A percentile compares a stretch with the other conserved stretches of the same genome.
Conservation (phyloP, 2,329 filamentous ascomycete genomes). For the Aspergillus sp. region DNA sequence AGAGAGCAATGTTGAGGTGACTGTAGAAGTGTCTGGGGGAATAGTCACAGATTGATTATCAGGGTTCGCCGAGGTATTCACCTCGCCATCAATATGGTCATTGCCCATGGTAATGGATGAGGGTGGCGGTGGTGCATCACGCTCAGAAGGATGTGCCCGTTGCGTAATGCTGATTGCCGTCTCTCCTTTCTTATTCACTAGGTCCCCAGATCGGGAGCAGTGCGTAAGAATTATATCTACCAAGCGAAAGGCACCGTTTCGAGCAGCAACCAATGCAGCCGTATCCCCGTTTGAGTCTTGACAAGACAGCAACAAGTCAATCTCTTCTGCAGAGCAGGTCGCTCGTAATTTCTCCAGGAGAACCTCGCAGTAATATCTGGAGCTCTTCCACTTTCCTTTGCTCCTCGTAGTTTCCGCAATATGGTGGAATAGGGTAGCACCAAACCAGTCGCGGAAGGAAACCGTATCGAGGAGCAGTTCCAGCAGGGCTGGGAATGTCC, state of each 20-base stretch:
- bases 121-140: constrained; percentile 64
- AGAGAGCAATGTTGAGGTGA: constrained; percentile 66
- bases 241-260: constrained; percentile 78
- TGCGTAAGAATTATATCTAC: constrained; percentile 67
- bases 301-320: constrained; percentile 75
- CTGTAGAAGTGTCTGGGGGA: constrained; percentile 52
- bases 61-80: constrained; percentile 24
- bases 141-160: constrained; percentile 64
- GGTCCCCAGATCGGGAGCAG: constrained; percentile 73
- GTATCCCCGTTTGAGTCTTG: constrained; percentile 89
- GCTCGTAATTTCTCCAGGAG: constrained; percentile 85
- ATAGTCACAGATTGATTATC: constrained; percentile 27
- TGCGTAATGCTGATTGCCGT: constrained; percentile 83
- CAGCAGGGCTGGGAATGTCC: constrained; percentile 81
- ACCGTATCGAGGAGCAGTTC: constrained; percentile 81
- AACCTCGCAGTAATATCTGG: constrained; percentile 88
- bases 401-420: constrained; percentile 84
- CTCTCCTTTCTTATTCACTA: constrained; percentile 76
- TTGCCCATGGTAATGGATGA: constrained; percentile 60
- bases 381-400: constrained; percentile 82
- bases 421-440: constrained; percentile 90
- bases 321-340: constrained; percentile 68
- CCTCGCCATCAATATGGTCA: constrained; percentile 32
- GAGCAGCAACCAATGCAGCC: constrained; percentile 79
- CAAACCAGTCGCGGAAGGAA: constrained; percentile 72